These are phyloP conservation scores for Emericellopsis terricola DNA, from an alignment of 495 filamentous ascomycete genomes.

Conservation along the genomic window DNA sequence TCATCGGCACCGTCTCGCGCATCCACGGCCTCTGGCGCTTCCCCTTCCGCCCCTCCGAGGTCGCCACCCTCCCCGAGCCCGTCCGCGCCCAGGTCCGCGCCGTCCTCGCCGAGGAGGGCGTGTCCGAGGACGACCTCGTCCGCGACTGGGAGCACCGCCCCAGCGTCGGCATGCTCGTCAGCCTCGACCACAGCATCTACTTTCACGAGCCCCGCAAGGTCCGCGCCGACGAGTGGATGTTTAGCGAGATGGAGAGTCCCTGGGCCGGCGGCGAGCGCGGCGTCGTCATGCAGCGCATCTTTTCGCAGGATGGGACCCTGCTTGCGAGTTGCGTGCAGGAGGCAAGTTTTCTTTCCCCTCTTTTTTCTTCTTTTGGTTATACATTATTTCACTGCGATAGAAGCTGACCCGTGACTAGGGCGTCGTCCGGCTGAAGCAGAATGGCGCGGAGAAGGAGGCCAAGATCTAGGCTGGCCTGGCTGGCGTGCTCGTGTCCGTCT, in stretches of 20 bases:
- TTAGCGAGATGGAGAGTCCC: constrained; percentile 80
- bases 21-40: constrained; percentile 58
- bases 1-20: constrained; percentile 71
- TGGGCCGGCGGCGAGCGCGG: constrained; percentile 86
- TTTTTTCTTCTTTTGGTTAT: constrained; percentile 5
- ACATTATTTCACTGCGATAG: neutral
- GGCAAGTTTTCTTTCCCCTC: constrained; percentile 18
- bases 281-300: constrained; percentile 76
- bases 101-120: constrained; percentile 24
- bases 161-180: constrained; percentile 87
- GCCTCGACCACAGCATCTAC: constrained; percentile 83
- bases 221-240: constrained; percentile 84
- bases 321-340: constrained; percentile 79
- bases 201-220: constrained; percentile 75
- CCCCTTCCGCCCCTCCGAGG: constrained; percentile 17
- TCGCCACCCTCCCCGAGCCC: constrained; percentile 13
- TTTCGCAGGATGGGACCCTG: constrained; percentile 61
- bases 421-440: constrained; percentile 31
- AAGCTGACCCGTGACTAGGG: constrained; percentile 17
- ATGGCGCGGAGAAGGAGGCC: constrained; percentile 1
- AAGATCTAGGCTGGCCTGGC: neutral
- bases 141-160: constrained; percentile 23
- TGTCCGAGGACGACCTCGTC: constrained; percentile 14
- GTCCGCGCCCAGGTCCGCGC: constrained; percentile 10
- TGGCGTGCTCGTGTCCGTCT: no score